phyloP scores from a whole-genome alignment of 495 filamentous ascomycete species.

The Staphylotrichum longicolle region DNA sequence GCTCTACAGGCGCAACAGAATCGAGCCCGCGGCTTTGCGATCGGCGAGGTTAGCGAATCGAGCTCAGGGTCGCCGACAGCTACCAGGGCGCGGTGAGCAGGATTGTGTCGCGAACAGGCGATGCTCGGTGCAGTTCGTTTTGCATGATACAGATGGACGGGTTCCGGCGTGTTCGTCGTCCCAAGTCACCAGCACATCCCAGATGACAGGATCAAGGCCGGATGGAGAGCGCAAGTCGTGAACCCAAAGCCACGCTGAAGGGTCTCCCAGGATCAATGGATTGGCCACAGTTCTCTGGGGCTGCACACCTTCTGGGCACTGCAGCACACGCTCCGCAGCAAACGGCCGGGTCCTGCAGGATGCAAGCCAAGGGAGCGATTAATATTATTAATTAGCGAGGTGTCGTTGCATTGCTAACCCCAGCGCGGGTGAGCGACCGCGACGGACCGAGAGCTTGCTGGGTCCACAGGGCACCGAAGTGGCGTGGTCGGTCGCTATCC shows the following conservation, averaged over 20 bases:
- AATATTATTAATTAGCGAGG: constrained; percentile 12
- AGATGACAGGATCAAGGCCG: too few species aligned
- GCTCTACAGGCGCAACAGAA: background rate
- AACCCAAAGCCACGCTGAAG: background rate
- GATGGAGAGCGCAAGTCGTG: too few species aligned
- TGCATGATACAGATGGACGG: constrained; percentile 10
- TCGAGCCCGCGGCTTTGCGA: background rate
- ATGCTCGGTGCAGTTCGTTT: background rate
- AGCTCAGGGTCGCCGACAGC: background rate
- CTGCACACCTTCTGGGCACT: too few species aligned
- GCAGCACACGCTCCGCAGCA: background rate
- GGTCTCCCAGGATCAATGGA: background rate
- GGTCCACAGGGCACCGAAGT: constrained; percentile 3
- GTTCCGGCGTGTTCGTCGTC: background rate
- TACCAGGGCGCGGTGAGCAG: constrained; percentile 5
- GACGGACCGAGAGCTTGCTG: constrained; percentile 3
- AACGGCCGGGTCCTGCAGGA: constrained; percentile 1
- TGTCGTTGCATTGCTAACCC: constrained; percentile 5
- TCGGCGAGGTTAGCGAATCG: background rate
- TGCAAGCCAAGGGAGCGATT: constrained; percentile 5
- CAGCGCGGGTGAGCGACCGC: background rate
- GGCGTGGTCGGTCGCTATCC: constrained; percentile 3
- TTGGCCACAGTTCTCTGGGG: too few species aligned
- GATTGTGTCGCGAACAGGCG: constrained; percentile 5
- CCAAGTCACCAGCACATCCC: background rate